A percentile compares a stretch with the other conserved stretches of the same genome.
Conservation (phyloP, 2,329 filamentous ascomycete species). For the Gliomastix tumulicola region DNA sequence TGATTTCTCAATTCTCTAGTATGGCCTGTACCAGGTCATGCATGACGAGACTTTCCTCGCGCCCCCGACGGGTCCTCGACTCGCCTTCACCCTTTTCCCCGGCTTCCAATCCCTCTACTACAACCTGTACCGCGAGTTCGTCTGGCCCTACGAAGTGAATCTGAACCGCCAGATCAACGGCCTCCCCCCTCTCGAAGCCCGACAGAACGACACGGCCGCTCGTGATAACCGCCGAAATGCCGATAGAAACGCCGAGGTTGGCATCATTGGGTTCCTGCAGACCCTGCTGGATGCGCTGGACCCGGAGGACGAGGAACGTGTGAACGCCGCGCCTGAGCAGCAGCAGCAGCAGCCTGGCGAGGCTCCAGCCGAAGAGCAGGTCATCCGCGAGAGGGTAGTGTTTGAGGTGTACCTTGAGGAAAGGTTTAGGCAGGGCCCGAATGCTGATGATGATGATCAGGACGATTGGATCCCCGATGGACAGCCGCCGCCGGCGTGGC, state of each 20-base stretch:
- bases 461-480: background rate
- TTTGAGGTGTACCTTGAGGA: conserved; percentile 33
- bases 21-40: conserved; percentile 36
- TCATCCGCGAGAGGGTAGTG: too few species aligned
- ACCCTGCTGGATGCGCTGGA: conserved; percentile 27
- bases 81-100: conserved; percentile 43
- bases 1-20: too few species aligned
- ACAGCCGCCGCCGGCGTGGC: background rate
- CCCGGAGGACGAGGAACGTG: conserved; percentile 16
- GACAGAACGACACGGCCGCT: conserved; percentile 2
- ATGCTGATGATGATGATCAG: conserved; percentile 18
- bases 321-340: too few species aligned
- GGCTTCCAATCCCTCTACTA: conserved; percentile 36
- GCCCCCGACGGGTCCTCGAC: conserved; percentile 48
- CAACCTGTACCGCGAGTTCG: conserved; percentile 36
- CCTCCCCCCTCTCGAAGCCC: conserved; percentile 19
- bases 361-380: conserved; percentile 20
- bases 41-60: conserved; percentile 34
- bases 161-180: conserved; percentile 41
- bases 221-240: conserved; percentile 7
- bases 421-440: conserved; percentile 71
- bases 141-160: conserved; percentile 37
- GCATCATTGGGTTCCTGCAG: conserved; percentile 25
- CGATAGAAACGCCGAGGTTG: conserved; percentile 17
- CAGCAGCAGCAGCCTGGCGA: conserved; percentile 9